These are phyloP conservation scores for Tetrastigma voinierianum DNA, from an alignment of 164 flowering plant genomes.

Conservation along the genomic window DNA sequence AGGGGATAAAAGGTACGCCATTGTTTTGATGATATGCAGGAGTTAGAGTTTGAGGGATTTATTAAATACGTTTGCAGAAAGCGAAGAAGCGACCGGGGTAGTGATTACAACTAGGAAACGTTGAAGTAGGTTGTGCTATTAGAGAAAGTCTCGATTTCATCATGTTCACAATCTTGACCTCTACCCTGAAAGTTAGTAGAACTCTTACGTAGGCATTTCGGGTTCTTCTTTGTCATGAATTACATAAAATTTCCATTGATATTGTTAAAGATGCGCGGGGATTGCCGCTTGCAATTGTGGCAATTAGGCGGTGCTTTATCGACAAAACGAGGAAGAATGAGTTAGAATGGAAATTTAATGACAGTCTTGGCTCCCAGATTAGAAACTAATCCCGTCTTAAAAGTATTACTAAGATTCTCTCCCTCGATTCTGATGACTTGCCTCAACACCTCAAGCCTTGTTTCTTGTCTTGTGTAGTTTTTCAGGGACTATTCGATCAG, in stretches of 20 bases:
- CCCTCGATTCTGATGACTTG: slow-evolving; percentile 11
- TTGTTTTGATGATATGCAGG: no score
- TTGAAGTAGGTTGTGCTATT: no score
- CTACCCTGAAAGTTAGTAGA: neutral
- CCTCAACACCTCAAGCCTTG: slow-evolving; percentile 10
- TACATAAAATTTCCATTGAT: neutral
- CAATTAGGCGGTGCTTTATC: slow-evolving; percentile 8
- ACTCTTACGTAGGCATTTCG: neutral
- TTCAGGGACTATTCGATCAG: slow-evolving; percentile 8
- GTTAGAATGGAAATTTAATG: slow-evolving; percentile 8
- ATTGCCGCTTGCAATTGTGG: slow-evolving; percentile 9
- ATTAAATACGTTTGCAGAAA: no score
- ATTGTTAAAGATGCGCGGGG: slow-evolving; percentile 13
- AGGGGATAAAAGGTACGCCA: no score
- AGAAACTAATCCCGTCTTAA: neutral
- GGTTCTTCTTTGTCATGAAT: neutral
- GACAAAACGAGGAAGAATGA: neutral
- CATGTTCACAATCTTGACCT: no score
- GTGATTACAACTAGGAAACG: no score
- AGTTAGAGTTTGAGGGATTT: no score
- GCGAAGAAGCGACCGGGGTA: no score
- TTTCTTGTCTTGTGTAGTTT: slow-evolving; percentile 12
- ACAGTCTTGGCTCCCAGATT: slow-evolving; percentile 1
- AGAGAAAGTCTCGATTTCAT: no score
- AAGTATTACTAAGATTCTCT: neutral